These are phyloP conservation scores for Lasiosphaeriaceae sp. DNA, from an alignment of 495 filamentous ascomycete species.

Conservation along the genomic window DNA sequence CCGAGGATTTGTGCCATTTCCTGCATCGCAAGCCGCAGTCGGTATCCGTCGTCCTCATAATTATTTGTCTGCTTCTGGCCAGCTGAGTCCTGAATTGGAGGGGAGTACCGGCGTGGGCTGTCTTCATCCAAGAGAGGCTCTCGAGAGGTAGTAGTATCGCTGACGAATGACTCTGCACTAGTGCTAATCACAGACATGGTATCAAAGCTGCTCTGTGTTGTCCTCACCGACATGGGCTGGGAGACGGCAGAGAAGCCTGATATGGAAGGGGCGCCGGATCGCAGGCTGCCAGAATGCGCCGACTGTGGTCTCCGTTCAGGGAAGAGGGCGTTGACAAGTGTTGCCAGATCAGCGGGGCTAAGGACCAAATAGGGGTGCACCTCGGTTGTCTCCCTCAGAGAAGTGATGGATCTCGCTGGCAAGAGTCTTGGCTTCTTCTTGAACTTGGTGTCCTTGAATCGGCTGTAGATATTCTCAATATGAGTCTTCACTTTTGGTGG, in stretches of 20 bases:
- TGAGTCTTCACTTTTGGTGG: conserved; percentile 65
- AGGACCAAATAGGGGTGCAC: conserved; percentile 70
- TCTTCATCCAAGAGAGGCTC: conserved; percentile 58
- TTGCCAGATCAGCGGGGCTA: conserved; percentile 68
- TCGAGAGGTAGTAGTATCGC: conserved; percentile 61
- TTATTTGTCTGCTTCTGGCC: conserved; percentile 35
- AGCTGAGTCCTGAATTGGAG: conserved; percentile 32
- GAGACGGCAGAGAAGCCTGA: conserved; percentile 56
- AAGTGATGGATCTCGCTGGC: conserved; percentile 64
- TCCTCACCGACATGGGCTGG: conserved; percentile 42
- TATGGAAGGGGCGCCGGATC: conserved; percentile 63
- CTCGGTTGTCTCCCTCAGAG: conserved; percentile 63
- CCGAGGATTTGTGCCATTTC: conserved; percentile 63
- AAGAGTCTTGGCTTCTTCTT: conserved; percentile 56
- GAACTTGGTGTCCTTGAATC: conserved; percentile 54
- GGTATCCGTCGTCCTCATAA: conserved; percentile 53
- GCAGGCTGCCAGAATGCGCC: conserved; percentile 47
- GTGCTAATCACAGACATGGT: conserved; percentile 62
- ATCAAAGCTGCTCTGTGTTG: conserved; percentile 46
- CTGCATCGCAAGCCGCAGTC: conserved; percentile 55
- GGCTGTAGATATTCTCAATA: conserved; percentile 70
- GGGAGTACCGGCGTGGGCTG: conserved; percentile 41
- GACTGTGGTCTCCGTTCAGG: conserved; percentile 59
- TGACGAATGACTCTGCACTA: conserved; percentile 63
- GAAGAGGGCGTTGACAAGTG: conserved; percentile 67